These are phyloP conservation scores for Clonostachys chloroleuca DNA, from an alignment of 2,329 filamentous ascomycete species.

Conservation along the genomic window DNA sequence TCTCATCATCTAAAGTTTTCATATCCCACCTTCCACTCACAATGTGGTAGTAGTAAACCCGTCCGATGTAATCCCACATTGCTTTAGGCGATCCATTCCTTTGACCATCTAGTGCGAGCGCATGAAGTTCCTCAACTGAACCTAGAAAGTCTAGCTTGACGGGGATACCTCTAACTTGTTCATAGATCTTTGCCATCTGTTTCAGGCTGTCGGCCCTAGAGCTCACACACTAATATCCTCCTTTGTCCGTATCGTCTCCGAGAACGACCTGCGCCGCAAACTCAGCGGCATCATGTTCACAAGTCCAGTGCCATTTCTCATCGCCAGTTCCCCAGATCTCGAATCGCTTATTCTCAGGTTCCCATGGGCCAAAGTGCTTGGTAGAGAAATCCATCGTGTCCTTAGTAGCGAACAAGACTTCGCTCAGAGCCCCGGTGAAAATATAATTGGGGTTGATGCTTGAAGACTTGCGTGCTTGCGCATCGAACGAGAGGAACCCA, in stretches of 20 bases:
- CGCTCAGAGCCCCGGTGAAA: conserved; percentile 19
- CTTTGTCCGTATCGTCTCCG: background rate
- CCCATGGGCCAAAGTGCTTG: background rate
- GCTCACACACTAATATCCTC: background rate
- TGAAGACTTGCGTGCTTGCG: conserved; percentile 16
- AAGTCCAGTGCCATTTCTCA: conserved; percentile 2
- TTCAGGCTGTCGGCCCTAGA: background rate
- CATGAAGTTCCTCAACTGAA: too few relatives aligned
- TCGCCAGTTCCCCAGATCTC: background rate
- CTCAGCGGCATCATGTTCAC: conserved; percentile 1
- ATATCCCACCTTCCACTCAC: too few relatives aligned
- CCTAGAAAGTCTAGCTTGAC: too few relatives aligned
- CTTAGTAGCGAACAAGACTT: conserved; percentile 11
- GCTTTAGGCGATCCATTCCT: too few relatives aligned
- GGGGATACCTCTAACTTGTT: background rate
- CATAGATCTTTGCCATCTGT: background rate
- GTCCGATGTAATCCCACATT: too few relatives aligned
- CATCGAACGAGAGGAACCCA: conserved; percentile 19
- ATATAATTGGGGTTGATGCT: conserved; percentile 20
- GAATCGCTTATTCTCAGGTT: background rate
- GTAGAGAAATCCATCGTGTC: background rate
- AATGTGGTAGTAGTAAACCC: too few relatives aligned
- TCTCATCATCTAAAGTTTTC: too few relatives aligned
- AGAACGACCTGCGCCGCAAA: background rate
- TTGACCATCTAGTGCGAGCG: too few relatives aligned